Evolutionary conservation across 371 early-diverging fungal species (phyloP), one percentile per base, ranked within the genome.

Genomic region (Mucor plumbeus): DNA sequence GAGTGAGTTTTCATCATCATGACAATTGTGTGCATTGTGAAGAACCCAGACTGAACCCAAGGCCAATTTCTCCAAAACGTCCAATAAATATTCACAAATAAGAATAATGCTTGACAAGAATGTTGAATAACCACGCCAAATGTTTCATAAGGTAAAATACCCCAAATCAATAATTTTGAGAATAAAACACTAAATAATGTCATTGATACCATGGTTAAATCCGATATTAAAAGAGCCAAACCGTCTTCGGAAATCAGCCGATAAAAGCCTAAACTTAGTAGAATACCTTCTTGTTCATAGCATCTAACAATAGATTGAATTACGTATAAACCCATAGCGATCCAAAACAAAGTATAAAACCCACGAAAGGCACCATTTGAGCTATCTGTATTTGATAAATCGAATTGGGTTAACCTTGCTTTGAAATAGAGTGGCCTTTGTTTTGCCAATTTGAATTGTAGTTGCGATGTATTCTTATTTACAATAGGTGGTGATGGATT

Each of bases 1-100:
- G 97, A 95, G 71, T 97, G 95, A 79, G 93, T 88, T 72, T 98
- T 98, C 95, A 97, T 94, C 78, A 96, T 83, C 91, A 96, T 95
- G 8, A 94, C 88, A 59, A 94, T 92, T 1, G 92, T 85, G 75
- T 98, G 98, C 62, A 96, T 81, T 0, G 90, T 87, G 72, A 97
- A 94, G 65, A 92, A 92, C 39, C 94, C 94, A 11, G 92, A 87
- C 80, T 97, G 97, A 10, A 94, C 91, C 95, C 96, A 95, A 21
- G 91, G 91, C 96, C 95, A 96, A 57, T 92, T 86, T 62, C 89
- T 87, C 77, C 81, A 85, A 64, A 87, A 85, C 1, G 82, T 84
- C 91, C 92, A 91, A 38, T 74, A 84, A 70, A 91, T 85, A 69
- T 86, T 87, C 35, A 86, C 74, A 74, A 77, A 81, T 54, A 93